Conservation (phyloP, 2,329 filamentous ascomycete genomes). For the Exophiala sideris region DNA sequence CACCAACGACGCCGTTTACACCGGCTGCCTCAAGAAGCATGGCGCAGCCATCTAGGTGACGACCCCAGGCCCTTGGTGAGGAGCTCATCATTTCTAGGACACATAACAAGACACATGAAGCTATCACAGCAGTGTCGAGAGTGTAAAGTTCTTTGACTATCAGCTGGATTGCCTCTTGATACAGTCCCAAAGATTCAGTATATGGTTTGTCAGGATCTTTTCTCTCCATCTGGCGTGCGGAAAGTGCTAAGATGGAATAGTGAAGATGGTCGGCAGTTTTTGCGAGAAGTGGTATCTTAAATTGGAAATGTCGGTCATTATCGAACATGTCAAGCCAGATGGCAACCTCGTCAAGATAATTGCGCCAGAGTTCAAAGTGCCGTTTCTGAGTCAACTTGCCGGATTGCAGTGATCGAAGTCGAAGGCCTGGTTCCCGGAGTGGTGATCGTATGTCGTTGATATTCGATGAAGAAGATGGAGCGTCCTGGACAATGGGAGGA, state of each 20-base stretch:
- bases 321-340: conserved; percentile 57
- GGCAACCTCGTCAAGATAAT: conserved; percentile 2
- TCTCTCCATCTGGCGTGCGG: conserved; percentile 53
- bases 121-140: conserved; percentile 6
- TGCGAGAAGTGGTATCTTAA: conserved; percentile 40
- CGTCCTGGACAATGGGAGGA: too few species aligned
- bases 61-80: conserved; percentile 46
- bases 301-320: conserved; percentile 50
- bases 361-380: too few species aligned
- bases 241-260: conserved; percentile 54
- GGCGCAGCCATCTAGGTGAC: conserved; percentile 57
- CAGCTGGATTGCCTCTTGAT: conserved; percentile 51
- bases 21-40: conserved; percentile 51
- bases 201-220: conserved; percentile 39
- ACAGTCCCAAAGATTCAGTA: conserved; percentile 47
- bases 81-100: conserved; percentile 21
- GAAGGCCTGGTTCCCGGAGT: too few species aligned
- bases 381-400: too few species aligned
- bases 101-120: conserved; percentile 14
- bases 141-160: conserved; percentile 9
- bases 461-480: too few species aligned
- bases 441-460: too few species aligned
- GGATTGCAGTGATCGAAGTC: too few species aligned
- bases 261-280: conserved; percentile 40
- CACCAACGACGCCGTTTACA: conserved; percentile 51